Base-by-base conservation (phyloP, 2,329 filamentous ascomycete species). In the Colletotrichum sp. region DNA sequence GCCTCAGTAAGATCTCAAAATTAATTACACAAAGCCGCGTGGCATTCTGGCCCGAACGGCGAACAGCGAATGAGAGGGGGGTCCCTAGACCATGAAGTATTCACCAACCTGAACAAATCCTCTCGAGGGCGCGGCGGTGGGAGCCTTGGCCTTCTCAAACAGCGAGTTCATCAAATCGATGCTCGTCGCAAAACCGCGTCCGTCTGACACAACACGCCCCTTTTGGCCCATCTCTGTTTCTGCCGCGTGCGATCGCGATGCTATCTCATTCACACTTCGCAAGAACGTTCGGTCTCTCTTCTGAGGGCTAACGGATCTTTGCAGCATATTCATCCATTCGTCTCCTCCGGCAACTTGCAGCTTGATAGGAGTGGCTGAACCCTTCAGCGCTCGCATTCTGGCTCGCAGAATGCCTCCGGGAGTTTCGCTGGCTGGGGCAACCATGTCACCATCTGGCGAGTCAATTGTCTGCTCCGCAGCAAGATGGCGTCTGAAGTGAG, bases 81-180 rank as follows among this genome's bases (percentile, higher is more conserved):
- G 26, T 39, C 60, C 36, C 65, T 67, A 75, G 63, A 67, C 70
- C 57, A 79, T 85, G 82, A 86, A 79, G 78, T 83, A 82, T 81
- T 88, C 85, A 96, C 96, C 94, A 92, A 99, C 97, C 96, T 99
- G 90, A 74, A 90, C 93, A 85, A 96, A 94, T 82, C 94, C 94
- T 86, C 92, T 92, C 80, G 88, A 86, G 76, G 88, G 84, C 43
- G 88, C 85, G 78, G 87, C 88, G 69, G 86, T 85, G 78, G 89
- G 89, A 69, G 88, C 89, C 86, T 91, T 92, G 78, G 92, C 90
- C 85, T 94, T 92, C 83, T 94, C 94, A 85, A 98, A 98, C 72
- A 98, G 88, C 64, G 95, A 98, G 83, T 98, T 96, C 95, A 98
- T 98, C 83, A 98, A 88, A 87, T 98, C 97, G 86, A 99, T 98